phyloP scores from a whole-genome alignment of 495 filamentous ascomycete species.

The Evansstolkia leycettana region DNA sequence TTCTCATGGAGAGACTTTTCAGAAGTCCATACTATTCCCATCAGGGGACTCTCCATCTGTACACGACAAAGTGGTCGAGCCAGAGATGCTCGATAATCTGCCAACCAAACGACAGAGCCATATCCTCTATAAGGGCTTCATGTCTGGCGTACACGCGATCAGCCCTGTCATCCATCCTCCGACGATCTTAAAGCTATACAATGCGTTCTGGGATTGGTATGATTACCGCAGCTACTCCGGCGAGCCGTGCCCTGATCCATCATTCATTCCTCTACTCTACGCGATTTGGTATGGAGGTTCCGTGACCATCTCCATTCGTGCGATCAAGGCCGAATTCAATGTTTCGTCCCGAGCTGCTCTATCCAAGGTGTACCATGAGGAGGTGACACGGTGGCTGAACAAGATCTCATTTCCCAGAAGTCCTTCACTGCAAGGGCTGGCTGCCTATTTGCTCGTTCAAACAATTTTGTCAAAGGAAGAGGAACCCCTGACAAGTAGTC shows the following conservation, averaged over 20 bases:
- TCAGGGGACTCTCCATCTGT: constrained; percentile 24
- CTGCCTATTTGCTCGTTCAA: constrained; percentile 33
- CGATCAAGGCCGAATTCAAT: constrained; percentile 33
- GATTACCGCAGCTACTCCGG: constrained; percentile 32
- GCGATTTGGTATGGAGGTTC: constrained; percentile 39
- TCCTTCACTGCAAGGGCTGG: constrained; percentile 29
- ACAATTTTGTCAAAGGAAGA: constrained; percentile 36
- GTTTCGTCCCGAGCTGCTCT: constrained; percentile 20
- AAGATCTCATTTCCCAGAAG: constrained; percentile 35
- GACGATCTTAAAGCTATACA: constrained; percentile 28
- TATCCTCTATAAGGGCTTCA: constrained; percentile 34
- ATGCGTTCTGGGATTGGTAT: constrained; percentile 38
- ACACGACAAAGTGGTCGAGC: constrained; percentile 24
- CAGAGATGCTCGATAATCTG: constrained; percentile 32
- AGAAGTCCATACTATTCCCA: constrained; percentile 28
- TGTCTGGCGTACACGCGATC: constrained; percentile 35
- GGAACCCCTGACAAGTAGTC: constrained; percentile 34
- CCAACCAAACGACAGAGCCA: constrained; percentile 35
- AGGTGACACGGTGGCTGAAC: constrained; percentile 29
- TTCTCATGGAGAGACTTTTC: constrained; percentile 16
- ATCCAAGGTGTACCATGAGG: constrained; percentile 28
- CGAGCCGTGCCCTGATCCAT: constrained; percentile 26
- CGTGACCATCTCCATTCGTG: constrained; percentile 30
- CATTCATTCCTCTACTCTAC: constrained; percentile 34
- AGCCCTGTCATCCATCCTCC: constrained; percentile 34